Evolutionary conservation across 495 filamentous ascomycete genomes (phyloP).

Genomic region (Penicillium coprophilum): DNA sequence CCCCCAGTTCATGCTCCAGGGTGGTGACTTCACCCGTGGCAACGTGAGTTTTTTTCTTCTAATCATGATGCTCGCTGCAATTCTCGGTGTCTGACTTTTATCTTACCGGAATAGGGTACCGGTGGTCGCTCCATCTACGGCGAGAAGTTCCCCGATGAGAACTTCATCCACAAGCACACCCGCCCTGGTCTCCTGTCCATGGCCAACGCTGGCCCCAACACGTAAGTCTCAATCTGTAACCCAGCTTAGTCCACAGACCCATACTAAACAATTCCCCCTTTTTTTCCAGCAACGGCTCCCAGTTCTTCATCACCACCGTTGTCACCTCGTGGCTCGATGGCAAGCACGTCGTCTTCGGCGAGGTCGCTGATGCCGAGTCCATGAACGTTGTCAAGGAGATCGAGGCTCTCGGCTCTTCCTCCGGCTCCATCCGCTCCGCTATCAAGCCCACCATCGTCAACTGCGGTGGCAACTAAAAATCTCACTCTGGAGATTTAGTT

Average conservation of each 20-base stretch:
- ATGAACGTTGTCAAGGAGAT: constrained; percentile 66
- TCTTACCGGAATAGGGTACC: constrained; percentile 55
- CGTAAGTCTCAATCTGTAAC: constrained; percentile 52
- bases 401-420: constrained; percentile 65
- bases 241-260: neutral
- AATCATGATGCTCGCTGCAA: neutral
- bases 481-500: constrained; percentile 13
- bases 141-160: constrained; percentile 96
- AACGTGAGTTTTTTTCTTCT: constrained; percentile 60
- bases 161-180: constrained; percentile 82
- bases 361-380: constrained; percentile 71
- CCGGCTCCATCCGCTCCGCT: constrained; percentile 59
- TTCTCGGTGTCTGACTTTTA: constrained; percentile 1
- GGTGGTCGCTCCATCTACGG: constrained; percentile 97
- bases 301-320: constrained; percentile 98
- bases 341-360: constrained; percentile 98
- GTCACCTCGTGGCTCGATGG: constrained; percentile 87
- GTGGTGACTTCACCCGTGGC: constrained; percentile 93
- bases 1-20: constrained; percentile 98
- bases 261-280: constrained; percentile 4
- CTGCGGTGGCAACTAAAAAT: constrained; percentile 54
- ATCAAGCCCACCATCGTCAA: constrained; percentile 68
- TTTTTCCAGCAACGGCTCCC: constrained; percentile 78
- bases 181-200: constrained; percentile 90
- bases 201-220: constrained; percentile 89